phyloP scores from a whole-genome alignment of 192 early-diverging fungal genomes.

The Coemansia guatemalensis region DNA sequence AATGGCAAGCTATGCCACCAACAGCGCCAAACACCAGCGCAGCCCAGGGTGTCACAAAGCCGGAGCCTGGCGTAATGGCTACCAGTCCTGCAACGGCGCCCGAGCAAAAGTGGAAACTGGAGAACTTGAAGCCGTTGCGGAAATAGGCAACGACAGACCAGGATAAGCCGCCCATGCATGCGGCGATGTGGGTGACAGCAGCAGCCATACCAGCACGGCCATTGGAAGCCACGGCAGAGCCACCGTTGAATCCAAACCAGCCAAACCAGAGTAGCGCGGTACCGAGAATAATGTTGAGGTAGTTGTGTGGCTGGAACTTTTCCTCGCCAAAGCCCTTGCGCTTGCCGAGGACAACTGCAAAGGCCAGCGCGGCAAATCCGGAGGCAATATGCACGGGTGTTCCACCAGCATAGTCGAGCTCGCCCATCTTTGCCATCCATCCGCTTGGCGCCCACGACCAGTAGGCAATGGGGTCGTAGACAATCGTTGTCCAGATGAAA shows the following conservation, averaged over 20 bases:
- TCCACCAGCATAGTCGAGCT: constrained; percentile 93
- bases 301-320: constrained; percentile 82
- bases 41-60: constrained; percentile 83
- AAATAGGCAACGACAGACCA: constrained; percentile 84
- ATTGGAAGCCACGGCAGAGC: constrained; percentile 76
- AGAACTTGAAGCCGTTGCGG: constrained; percentile 76
- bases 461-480: constrained; percentile 94
- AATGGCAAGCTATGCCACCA: constrained; percentile 75
- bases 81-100: constrained; percentile 92
- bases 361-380: constrained; percentile 88
- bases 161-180: constrained; percentile 74
- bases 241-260: constrained; percentile 97
- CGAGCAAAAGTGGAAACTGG: constrained; percentile 91
- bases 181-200: constrained; percentile 82
- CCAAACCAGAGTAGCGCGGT: constrained; percentile 91
- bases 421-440: constrained; percentile 80
- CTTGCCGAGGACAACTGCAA: constrained; percentile 81
- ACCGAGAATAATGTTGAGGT: constrained; percentile 90
- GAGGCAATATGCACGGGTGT: constrained; percentile 94
- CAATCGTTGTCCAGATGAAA: constrained; percentile 90
- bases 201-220: constrained; percentile 85
- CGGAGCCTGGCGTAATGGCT: constrained; percentile 89
- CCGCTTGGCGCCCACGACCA: constrained; percentile 91
- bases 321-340: constrained; percentile 72
- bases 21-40: constrained; percentile 78